Base-by-base conservation (phyloP, 352 stramenopile genomes). In the Phytophthora tentaculata region DNA sequence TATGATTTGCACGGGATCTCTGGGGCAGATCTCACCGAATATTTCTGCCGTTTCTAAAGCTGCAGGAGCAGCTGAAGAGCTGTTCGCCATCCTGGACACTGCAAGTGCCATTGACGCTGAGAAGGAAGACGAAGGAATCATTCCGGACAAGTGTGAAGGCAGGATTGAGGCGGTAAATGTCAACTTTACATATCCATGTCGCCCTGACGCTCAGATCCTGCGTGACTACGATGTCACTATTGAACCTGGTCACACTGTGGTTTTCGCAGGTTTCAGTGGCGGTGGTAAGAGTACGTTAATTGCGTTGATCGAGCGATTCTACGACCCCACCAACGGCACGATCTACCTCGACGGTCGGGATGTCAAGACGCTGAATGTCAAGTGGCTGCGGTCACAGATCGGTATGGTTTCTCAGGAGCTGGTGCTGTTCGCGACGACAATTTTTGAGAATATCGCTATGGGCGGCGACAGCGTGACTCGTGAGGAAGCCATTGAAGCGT, bases 391-490 rank as follows among this genome's bases (percentile, higher is more conserved):
- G 8, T 69, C 76, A 9, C 79, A 95, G 59, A 91, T 86, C 28
- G 75, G 84, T 7, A 64, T 96, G 0, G 87, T 95, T 0, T 89
- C 77, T 1, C 93, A 98, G 71, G 85, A 97, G 58, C 89, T 90
- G 14, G 89, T 91, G 28, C 76, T 98, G 17, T 98, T 98, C 71
- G 86, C 88, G n/a, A 84, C 76, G 17, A 91, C 81, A 0, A 96
- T 98, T 52, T 57, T 69, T 3, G 83, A 98, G n/a, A 98, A 98
- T 64, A 96, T 99, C 64, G 69, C 73, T 9, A 89, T 83, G 26
- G 91, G 85, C 28, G 83, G 71, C 19, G 74, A 79, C 17, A 69
- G 79, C 56, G 83, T 84, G 26, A 92, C 77, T n/a, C 74, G 81
- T 13, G 83, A 87, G 24, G 84, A 91, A 68, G 84, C 92, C 19